These are phyloP conservation scores for Leishmania gerbilli DNA, from an alignment of 208 protist species.

Conservation along the genomic window DNA sequence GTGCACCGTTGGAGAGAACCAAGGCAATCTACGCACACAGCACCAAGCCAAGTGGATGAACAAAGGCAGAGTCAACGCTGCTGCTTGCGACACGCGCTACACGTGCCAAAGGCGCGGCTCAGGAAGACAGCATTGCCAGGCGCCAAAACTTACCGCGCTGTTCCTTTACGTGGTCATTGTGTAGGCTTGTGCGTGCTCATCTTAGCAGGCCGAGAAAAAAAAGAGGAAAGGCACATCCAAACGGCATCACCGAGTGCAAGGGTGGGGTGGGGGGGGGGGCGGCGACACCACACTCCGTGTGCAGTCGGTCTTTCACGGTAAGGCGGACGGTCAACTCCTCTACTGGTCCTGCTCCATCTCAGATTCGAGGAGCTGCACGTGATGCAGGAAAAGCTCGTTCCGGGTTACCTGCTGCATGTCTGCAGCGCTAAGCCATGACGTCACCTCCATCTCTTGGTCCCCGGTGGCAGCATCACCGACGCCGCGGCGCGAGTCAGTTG, in stretches of 20 bases:
- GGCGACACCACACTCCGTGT: not conserved
- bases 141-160: not conserved
- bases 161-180: not conserved
- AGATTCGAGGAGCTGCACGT: constrained; percentile 41
- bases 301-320: not conserved
- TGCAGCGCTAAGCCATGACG: constrained; percentile 15
- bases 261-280: not conserved
- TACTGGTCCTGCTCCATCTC: constrained; percentile 11
- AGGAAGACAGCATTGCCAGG: not conserved
- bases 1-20: not conserved
- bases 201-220: not conserved
- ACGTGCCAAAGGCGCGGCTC: not conserved
- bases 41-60: not conserved
- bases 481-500: not conserved
- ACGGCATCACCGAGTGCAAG: too few relatives aligned
- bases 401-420: constrained; percentile 28
- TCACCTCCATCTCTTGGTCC: not conserved
- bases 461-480: too few relatives aligned
- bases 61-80: not conserved
- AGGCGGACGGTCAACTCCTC: not conserved
- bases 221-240: not conserved
- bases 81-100: not conserved
- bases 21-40: not conserved
- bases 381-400: constrained; percentile 44
- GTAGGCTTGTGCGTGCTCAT: not conserved